phyloP scores from a whole-genome alignment of 2,329 filamentous ascomycete species.

The Trichoderma sp. region DNA sequence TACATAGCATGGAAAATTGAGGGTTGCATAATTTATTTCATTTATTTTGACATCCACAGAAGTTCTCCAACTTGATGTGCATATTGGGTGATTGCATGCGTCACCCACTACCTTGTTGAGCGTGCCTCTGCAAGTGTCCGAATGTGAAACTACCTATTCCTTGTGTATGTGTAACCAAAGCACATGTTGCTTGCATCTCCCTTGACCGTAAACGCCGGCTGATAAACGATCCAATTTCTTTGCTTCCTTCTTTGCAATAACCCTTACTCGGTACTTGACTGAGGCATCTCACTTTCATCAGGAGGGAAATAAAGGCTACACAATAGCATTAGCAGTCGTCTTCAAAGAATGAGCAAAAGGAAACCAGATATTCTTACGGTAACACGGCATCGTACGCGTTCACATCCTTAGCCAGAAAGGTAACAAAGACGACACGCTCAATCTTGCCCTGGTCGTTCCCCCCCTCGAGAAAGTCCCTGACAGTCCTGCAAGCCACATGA shows the following conservation, averaged over 20 bases:
- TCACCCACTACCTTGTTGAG: background rate
- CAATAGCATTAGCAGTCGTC: background rate
- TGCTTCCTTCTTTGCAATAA: background rate
- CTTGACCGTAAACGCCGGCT: background rate
- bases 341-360: background rate
- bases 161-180: background rate
- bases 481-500: slow-evolving; percentile 60
- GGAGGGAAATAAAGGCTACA: slow-evolving; percentile 7
- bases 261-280: background rate
- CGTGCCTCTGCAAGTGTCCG: background rate
- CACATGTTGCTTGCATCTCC: background rate
- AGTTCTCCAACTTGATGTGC: background rate
- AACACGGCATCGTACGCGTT: slow-evolving; percentile 66
- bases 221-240: background rate
- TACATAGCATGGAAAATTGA: background rate
- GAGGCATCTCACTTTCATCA: background rate
- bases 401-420: slow-evolving; percentile 76
- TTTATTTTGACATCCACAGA: background rate
- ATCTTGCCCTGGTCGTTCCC: slow-evolving; percentile 45
- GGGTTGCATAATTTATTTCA: background rate
- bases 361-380: slow-evolving; percentile 53
- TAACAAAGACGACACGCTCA: slow-evolving; percentile 78
- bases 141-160: too few relatives aligned
- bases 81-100: background rate
- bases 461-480: slow-evolving; percentile 55